Evolutionary conservation across 2,329 filamentous ascomycete genomes (phyloP).

Genomic region (Pezicula carpinea): DNA sequence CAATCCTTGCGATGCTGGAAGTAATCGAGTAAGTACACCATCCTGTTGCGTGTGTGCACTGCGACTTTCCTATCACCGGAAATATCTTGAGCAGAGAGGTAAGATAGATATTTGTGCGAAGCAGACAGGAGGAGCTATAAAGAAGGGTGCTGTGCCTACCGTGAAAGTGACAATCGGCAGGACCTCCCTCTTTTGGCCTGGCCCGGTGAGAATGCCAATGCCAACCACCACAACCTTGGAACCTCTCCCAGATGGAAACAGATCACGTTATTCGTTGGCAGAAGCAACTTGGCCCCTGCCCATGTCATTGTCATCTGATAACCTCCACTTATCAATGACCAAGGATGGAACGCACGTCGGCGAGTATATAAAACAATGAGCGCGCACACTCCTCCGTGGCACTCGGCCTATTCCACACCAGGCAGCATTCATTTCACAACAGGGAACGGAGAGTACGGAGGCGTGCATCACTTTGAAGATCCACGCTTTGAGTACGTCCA

Average conservation of each 20-base stretch:
- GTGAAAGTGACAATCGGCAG: slow-evolving; percentile 19
- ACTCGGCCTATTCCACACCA: no score
- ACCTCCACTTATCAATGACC: neutral
- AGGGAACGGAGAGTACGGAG: no score
- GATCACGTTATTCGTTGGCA: neutral
- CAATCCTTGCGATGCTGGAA: slow-evolving; percentile 29
- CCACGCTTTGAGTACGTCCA: neutral
- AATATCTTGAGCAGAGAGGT: neutral
- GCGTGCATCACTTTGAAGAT: slow-evolving; percentile 13
- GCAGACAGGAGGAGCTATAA: neutral
- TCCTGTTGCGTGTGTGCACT: slow-evolving; percentile 14
- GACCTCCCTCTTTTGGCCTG: slow-evolving; percentile 13
- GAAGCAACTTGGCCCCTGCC: neutral
- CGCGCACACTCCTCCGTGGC: no score
- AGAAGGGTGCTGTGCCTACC: slow-evolving; percentile 3
- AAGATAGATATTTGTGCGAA: neutral
- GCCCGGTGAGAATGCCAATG: neutral
- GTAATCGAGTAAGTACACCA: slow-evolving; percentile 29
- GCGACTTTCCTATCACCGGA: neutral
- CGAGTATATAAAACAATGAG: no score
- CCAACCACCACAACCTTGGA: neutral
- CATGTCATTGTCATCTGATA: neutral
- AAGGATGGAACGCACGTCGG: no score
- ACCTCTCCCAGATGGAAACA: neutral
- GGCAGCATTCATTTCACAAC: no score